Conservation (phyloP, 2,329 filamentous ascomycete genomes). For the Ophiocordyceps camponoti-rufipedis region DNA sequence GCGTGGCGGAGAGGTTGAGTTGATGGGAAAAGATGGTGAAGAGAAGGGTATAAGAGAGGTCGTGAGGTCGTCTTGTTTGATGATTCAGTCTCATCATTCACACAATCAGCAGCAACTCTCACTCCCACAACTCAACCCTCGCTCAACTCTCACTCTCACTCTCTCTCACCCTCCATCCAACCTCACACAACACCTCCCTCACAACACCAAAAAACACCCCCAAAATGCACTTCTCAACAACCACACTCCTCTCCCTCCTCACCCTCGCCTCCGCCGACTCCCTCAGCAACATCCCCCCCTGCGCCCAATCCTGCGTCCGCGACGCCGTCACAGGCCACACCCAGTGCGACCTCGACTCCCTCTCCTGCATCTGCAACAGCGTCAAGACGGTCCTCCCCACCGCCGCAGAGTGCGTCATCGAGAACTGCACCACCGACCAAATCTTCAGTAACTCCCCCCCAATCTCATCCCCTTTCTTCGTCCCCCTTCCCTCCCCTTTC, state of each 20-base stretch:
- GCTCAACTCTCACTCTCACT: too few relatives aligned
- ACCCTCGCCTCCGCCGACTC: conserved; percentile 7
- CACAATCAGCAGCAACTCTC: too few relatives aligned
- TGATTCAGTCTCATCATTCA: too few relatives aligned
- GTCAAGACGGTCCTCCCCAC: conserved; percentile 8
- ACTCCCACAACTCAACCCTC: too few relatives aligned
- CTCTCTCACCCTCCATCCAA: too few relatives aligned
- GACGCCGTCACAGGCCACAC: conserved; percentile 9
- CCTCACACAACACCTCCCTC: too few relatives aligned
- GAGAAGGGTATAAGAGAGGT: too few relatives aligned
- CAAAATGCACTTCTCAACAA: conserved; percentile 5
- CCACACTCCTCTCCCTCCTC: conserved; percentile 7
- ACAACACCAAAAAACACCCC: too few relatives aligned
- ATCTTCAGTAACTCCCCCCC: conserved; percentile 16
- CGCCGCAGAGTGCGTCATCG: conserved; percentile 12
- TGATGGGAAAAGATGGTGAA: too few relatives aligned
- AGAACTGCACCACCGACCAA: conserved; percentile 10
- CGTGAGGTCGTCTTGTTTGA: too few relatives aligned
- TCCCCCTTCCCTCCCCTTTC: neutral
- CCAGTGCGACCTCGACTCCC: conserved; percentile 9
- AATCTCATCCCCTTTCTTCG: conserved; percentile 5
- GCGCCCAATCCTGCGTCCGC: conserved; percentile 11
- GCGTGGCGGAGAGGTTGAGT: too few relatives aligned
- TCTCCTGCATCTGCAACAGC: conserved; percentile 10
- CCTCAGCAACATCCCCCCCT: conserved; percentile 10